Conservation (phyloP, 2,329 filamentous ascomycete genomes). For the Aspergillus aculeatus region DNA sequence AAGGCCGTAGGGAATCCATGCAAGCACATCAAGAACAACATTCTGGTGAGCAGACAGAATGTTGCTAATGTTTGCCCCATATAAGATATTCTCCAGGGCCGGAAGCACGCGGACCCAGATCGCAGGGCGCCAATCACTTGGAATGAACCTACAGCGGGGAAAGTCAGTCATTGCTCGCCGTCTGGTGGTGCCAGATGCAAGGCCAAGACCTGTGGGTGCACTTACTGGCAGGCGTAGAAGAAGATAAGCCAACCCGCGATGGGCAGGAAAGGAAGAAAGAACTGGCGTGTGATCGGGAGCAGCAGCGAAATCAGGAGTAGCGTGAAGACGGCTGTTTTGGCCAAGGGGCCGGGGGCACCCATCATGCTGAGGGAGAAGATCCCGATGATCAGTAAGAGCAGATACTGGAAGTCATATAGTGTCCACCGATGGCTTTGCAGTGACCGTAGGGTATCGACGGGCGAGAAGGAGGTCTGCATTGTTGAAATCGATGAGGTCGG, state of each 20-base stretch:
- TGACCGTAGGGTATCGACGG: conserved; percentile 71
- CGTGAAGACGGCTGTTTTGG: conserved; percentile 71
- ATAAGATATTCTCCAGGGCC: conserved; percentile 92
- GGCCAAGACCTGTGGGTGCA: conserved; percentile 24
- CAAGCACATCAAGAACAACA: conserved; percentile 77
- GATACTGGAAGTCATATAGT: conserved; percentile 80
- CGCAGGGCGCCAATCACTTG: conserved; percentile 80
- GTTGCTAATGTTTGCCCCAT: conserved; percentile 93
- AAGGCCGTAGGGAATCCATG: conserved; percentile 91
- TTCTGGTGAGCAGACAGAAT: conserved; percentile 89
- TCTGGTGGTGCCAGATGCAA: not conserved
- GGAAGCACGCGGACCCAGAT: conserved; percentile 96
- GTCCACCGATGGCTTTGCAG: conserved; percentile 78
- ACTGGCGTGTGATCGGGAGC: conserved; percentile 83
- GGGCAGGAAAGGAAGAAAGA: conserved; percentile 82
- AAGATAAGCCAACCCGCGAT: conserved; percentile 85
- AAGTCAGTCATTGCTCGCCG: conserved; percentile 18
- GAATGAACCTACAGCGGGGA: conserved; percentile 69
- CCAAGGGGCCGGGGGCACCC: conserved; percentile 70
- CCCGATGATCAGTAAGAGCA: conserved; percentile 68
- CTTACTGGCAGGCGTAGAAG: conserved; percentile 91
- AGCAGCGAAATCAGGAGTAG: conserved; percentile 68
- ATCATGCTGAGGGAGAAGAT: conserved; percentile 84
- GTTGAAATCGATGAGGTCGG: conserved; percentile 71
- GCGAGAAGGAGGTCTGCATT: conserved; percentile 79